Evolutionary conservation across 2,329 filamentous ascomycete species (phyloP).

Genomic region (Eutypella sp.): DNA sequence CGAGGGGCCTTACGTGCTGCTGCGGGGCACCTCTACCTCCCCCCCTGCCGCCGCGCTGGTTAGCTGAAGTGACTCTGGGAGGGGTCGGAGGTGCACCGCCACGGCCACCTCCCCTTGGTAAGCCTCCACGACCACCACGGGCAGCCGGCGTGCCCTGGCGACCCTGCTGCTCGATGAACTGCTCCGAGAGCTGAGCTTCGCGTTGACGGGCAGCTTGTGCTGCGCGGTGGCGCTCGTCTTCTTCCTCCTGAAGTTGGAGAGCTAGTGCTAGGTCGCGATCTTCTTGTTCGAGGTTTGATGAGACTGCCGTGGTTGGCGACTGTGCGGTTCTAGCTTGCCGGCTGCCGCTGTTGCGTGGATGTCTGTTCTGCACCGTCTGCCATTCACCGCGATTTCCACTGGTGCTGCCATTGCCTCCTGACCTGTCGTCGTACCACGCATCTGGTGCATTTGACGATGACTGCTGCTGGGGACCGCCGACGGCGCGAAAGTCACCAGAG

Average conservation of each 20-base stretch:
- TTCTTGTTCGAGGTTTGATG: constrained; percentile 59
- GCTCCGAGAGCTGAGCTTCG: constrained; percentile 65
- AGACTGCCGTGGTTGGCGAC: constrained; percentile 23
- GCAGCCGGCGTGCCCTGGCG: constrained; percentile 24
- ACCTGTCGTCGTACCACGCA: constrained; percentile 13
- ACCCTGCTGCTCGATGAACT: constrained; percentile 63
- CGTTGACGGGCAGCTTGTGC: constrained; percentile 57
- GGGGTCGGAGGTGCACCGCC: constrained; percentile 17
- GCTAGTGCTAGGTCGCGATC: constrained; percentile 85
- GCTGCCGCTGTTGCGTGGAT: constrained; percentile 21
- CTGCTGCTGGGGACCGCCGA: constrained; percentile 53
- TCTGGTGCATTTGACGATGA: constrained; percentile 9
- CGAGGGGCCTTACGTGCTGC: constrained; percentile 41
- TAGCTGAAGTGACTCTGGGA: constrained; percentile 20
- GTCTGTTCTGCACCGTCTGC: constrained; percentile 48
- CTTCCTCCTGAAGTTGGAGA: constrained; percentile 89
- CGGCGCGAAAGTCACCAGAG: constrained; percentile 82
- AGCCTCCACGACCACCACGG: constrained; percentile 9
- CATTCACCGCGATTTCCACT: constrained; percentile 38
- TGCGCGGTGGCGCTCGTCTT: constrained; percentile 69
- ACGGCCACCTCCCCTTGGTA: constrained; percentile 14
- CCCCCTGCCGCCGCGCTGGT: constrained; percentile 13
- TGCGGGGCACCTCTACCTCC: no score
- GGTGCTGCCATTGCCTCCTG: constrained; percentile 10
- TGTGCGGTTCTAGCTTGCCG: constrained; percentile 10